Evolutionary conservation across 805 yeast species (phyloP).

Genomic region (Pichia pseudocactophila): DNA sequence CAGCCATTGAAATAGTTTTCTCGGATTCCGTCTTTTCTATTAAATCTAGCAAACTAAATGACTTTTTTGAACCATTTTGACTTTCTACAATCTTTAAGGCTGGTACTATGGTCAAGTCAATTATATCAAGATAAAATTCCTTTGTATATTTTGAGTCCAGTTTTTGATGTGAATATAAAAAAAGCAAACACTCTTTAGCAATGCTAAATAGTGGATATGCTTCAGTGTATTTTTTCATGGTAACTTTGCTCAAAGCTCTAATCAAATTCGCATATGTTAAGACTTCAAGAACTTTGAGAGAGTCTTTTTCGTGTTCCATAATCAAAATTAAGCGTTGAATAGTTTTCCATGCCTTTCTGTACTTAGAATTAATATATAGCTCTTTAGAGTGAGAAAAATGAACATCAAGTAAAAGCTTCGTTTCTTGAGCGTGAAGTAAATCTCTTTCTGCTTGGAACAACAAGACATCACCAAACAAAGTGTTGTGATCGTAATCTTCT

Average conservation of each 20-base stretch:
- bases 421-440: conserved; percentile 57
- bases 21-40: conserved; percentile 26
- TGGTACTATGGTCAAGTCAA: conserved; percentile 57
- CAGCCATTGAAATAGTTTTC: conserved; percentile 14
- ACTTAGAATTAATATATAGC: conserved; percentile 53
- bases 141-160: conserved; percentile 19
- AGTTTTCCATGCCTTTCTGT: conserved; percentile 50
- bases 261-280: conserved; percentile 29
- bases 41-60: conserved; percentile 41
- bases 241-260: conserved; percentile 36
- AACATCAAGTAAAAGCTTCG: conserved; percentile 45
- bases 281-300: conserved; percentile 25
- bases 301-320: conserved; percentile 31
- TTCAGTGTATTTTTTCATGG: conserved; percentile 44
- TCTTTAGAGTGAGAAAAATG: conserved; percentile 38
- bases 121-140: conserved; percentile 43
- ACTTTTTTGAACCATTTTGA: conserved; percentile 24
- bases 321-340: conserved; percentile 36
- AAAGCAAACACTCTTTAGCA: conserved; percentile 55
- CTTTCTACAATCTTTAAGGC: conserved; percentile 35
- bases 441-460: conserved; percentile 73
- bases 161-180: conserved; percentile 31
- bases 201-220: conserved; percentile 47
- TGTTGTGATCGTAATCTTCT: conserved; percentile 43
- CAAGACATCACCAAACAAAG: conserved; percentile 47